Evolutionary conservation across 1,284 basidiomycete species (phyloP), one percentile per base, ranked within the genome.

Genomic region (Trametes sp.): DNA sequence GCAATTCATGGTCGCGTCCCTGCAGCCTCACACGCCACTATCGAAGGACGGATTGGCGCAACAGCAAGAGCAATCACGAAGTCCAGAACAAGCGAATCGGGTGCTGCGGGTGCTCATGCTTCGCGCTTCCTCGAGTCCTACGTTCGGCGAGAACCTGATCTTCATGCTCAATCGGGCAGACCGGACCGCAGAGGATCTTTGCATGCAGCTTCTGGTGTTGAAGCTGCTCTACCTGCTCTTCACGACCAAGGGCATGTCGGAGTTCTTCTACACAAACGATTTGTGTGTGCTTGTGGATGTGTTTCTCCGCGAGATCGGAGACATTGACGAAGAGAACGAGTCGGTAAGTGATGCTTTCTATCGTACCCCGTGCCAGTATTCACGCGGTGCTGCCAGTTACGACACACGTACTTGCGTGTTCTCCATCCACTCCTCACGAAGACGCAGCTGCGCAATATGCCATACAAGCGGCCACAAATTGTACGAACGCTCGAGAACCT

Each of bases 181-280:
- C 72, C 86, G 89, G 51, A 92, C 91, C 1, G 81, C 93, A 2
- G 96, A 98, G 71, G 97, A 96, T 69, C 79, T 95, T 23, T 98
- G 95, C 79, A 94, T 98, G 88, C 96, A 98, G 71, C 80, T 99
- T 13, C 84, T 99, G 48, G 91, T 98, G 55, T 83, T 99, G 70
- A 99, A 99, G 78, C 86, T 98, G 51, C 84, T 99, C 2, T 99
- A 98, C 74, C 85, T 98, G 1, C 83, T 99, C 6, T 99, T 98
- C 77, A 97, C 95, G 19, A 98, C 95, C 0, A 89, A 90, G 61
- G 94, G 93, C 28, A 97, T 96, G 13, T 90, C 93, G 13, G 96
- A 98, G 75, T 99, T 94, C 76, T 98, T 99, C 72, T 99, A 98
- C 78, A 98, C 96, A 13, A 99, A 99, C 74, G 97, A 99, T 72